Percentiles rank a stretch among this genome's conserved stretches.
These are phyloP conservation scores for Licmophora abbreviata DNA, from an alignment of 108 stramenopile genomes.

Conservation along the genomic window DNA sequence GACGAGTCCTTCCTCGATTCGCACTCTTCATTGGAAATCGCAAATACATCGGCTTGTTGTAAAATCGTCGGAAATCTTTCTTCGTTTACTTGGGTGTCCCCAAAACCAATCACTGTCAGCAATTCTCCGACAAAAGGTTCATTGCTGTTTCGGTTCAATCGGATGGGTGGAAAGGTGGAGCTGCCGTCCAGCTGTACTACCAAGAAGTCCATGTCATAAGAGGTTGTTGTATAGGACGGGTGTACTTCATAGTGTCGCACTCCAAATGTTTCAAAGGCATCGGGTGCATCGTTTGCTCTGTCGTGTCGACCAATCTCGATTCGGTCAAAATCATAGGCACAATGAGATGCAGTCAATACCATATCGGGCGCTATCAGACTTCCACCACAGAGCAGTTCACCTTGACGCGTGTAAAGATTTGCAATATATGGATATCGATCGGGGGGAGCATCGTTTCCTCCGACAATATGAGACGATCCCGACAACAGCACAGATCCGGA, in stretches of 20 bases:
- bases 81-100: conserved; percentile 20
- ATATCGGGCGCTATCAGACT: conserved; percentile 57
- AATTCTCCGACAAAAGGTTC: conserved; percentile 16
- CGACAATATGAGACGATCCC: conserved; percentile 32
- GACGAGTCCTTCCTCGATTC: conserved; percentile 6
- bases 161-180: conserved; percentile 11
- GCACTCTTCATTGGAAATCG: conserved; percentile 29
- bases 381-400: conserved; percentile 48
- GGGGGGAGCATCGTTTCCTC: conserved; percentile 24
- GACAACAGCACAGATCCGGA: no score
- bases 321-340: conserved; percentile 19
- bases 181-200: conserved; percentile 28
- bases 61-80: background rate
- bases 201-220: conserved; percentile 39
- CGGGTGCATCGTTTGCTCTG: conserved; percentile 6
- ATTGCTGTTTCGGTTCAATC: conserved; percentile 31
- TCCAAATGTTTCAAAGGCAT: conserved; percentile 22
- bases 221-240: conserved; percentile 24
- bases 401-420: conserved; percentile 15
- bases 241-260: conserved; percentile 30
- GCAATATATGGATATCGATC: conserved; percentile 44
- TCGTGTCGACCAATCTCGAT: conserved; percentile 34
- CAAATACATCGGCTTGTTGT: conserved; percentile 29
- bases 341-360: conserved; percentile 64
- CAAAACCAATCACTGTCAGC: conserved; percentile 48